Conservation (phyloP, 805 yeast genomes). For the Candida patagonica region DNA sequence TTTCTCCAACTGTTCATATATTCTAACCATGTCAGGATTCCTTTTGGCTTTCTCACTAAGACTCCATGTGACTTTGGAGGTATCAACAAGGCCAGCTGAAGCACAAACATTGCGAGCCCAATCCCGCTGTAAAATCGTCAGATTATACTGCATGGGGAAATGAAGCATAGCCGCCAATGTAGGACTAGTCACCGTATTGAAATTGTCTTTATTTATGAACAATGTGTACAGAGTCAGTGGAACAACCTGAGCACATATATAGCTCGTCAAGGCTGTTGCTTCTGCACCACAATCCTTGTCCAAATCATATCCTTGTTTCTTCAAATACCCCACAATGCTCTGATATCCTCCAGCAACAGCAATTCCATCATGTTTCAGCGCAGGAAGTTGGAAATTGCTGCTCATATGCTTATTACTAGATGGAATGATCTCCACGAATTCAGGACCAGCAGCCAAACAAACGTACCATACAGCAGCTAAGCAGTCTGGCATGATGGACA, state of each 20-base stretch:
- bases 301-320: conserved; percentile 6
- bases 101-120: conserved; percentile 17
- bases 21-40: conserved; percentile 13
- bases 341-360: conserved; percentile 16
- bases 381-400: conserved; percentile 21
- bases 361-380: conserved; percentile 13
- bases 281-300: conserved; percentile 10
- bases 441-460: conserved; percentile 3
- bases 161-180: conserved; percentile 23
- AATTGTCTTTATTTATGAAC: conserved; percentile 22
- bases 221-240: conserved; percentile 14
- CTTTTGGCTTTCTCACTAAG: conserved; percentile 7
- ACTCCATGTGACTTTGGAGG: background rate
- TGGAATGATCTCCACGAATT: conserved; percentile 9
- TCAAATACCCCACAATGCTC: conserved; percentile 20
- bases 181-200: conserved; percentile 25
- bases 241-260: conserved; percentile 16
- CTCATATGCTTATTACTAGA: conserved; percentile 21
- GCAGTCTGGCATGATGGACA: conserved; percentile 26
- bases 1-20: conserved; percentile 18
- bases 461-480: conserved; percentile 25
- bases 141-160: conserved; percentile 31
- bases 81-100: conserved; percentile 9
- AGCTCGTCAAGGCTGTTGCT: conserved; percentile 11
- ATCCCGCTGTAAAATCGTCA: conserved; percentile 20